Percentiles rank a stretch among this genome's conserved stretches.
These are phyloP conservation scores for Aspergillus pseudotamarii DNA, from an alignment of 2,329 filamentous ascomycete species.

Conservation along the genomic window DNA sequence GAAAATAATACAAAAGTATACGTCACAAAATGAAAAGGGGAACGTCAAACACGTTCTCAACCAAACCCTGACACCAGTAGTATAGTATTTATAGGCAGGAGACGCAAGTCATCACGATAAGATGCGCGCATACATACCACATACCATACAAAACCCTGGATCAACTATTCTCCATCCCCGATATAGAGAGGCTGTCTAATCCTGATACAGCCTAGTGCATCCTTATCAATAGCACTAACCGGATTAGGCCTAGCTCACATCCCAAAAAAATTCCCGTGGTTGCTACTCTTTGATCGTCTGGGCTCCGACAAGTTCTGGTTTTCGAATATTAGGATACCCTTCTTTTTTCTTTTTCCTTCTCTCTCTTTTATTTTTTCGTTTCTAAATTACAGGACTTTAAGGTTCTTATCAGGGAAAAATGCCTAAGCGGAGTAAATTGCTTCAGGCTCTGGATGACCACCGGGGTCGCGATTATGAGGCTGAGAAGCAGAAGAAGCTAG, in stretches of 20 bases:
- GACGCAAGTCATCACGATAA: neutral
- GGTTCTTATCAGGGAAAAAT: slow-evolving; percentile 32
- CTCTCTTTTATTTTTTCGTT: slow-evolving; percentile 9
- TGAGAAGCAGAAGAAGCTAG: slow-evolving; percentile 74
- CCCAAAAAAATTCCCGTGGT: slow-evolving; percentile 40
- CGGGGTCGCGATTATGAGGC: slow-evolving; percentile 70
- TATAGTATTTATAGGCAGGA: neutral
- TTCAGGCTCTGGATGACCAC: slow-evolving; percentile 60
- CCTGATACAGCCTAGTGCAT: slow-evolving; percentile 20
- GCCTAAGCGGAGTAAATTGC: slow-evolving; percentile 61
- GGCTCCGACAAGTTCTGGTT: slow-evolving; percentile 12
- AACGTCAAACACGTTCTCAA: no score
- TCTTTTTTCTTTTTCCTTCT: neutral
- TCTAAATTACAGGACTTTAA: slow-evolving; percentile 7
- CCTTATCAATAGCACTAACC: slow-evolving; percentile 20
- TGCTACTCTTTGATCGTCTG: slow-evolving; percentile 19
- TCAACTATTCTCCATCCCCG: slow-evolving; percentile 23
- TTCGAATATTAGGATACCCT: neutral
- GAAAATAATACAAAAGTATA: neutral
- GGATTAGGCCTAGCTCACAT: slow-evolving; percentile 21
- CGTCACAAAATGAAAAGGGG: neutral
- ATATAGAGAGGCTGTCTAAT: neutral
- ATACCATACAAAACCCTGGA: slow-evolving; percentile 21
- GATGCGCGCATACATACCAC: neutral
- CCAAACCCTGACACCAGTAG: no score